Evolutionary conservation across 2,329 filamentous ascomycete genomes (phyloP).

Genomic region (Calonectria pauciramosa): DNA sequence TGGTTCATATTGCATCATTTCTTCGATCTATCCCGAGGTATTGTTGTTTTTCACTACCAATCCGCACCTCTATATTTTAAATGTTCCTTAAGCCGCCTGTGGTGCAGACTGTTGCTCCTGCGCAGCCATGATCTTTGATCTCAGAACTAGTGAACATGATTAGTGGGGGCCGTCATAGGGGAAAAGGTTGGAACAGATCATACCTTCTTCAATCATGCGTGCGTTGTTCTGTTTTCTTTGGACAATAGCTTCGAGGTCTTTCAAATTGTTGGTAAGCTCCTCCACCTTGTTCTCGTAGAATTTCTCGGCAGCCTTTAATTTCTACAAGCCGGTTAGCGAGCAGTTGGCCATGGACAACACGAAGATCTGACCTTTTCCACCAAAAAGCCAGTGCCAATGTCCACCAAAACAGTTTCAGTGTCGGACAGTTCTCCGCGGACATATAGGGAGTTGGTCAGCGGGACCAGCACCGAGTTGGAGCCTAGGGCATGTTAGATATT

Average conservation of each 20-base stretch:
- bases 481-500: slow-evolving; percentile 39
- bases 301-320: slow-evolving; percentile 65
- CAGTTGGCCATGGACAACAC: background rate
- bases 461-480: slow-evolving; percentile 81
- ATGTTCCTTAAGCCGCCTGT: slow-evolving; percentile 34
- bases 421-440: slow-evolving; percentile 85
- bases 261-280: slow-evolving; percentile 66
- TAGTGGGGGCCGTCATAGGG: slow-evolving; percentile 55
- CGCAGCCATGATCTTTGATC: slow-evolving; percentile 59
- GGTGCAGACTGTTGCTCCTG: slow-evolving; percentile 45
- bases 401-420: slow-evolving; percentile 85
- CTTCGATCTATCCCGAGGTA: background rate
- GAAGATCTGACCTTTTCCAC: slow-evolving; percentile 81
- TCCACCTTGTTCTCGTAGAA: slow-evolving; percentile 71
- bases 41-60: background rate
- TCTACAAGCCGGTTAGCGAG: slow-evolving; percentile 51
- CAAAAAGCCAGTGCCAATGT: slow-evolving; percentile 94
- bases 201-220: slow-evolving; percentile 90
- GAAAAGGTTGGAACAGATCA: slow-evolving; percentile 23
- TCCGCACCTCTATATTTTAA: background rate
- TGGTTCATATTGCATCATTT: background rate
- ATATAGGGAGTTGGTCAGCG: slow-evolving; percentile 94
- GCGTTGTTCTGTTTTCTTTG: slow-evolving; percentile 86
- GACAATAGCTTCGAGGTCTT: slow-evolving; percentile 70
- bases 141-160: slow-evolving; percentile 52